Evolutionary conservation across 306 rosid species (phyloP), one percentile per base, ranked within the genome.

Genomic region (Vachellia pachyceras): DNA sequence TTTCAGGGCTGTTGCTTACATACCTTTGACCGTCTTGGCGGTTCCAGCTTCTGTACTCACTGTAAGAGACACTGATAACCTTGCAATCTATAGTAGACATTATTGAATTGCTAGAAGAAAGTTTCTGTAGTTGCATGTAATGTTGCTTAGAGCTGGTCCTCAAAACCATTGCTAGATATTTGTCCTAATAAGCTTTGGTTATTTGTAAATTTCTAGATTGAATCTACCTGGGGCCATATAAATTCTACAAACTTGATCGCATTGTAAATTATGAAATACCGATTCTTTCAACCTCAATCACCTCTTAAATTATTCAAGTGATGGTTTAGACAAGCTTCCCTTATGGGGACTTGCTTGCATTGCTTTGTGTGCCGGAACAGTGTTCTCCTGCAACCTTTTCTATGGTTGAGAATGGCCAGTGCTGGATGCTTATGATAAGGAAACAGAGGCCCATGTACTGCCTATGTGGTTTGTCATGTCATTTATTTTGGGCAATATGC

Each of bases 31-130:
- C 5, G 73, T 94, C 80, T 85, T 94, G 87, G 94, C 97, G 42
- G 97, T 95, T 79, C 98, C 98, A 29, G 97, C 98, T 61, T 88
- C 97, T 64, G 92, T 95, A 57, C 91, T 95, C 42, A 92, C 97
- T 5, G 98, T 95, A 91, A 88, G 94, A 64, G 75, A 42, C 79
- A 50, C 46, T 45, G 57, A 35, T 68, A 75, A 82, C 39, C 77
- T 52, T 4, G 3, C 72, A 73, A 77, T 52, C 50, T 52, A 66
- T 60, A 49, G 58, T 25, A 58, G 18, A 69, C 36, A 57, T 69
- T 73, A 33, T 25, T 46, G 13, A 76, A 52, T 46, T 40, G 66
- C 82, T 23, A 37, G 57, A 70, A 37, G 17, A 50, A 23, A 61
- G 17, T 13, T 14, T 37, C 42, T 3, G 35, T 69, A 20, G 58